Evolutionary conservation across 106 monocot genomes (phyloP).

Genomic region (Amphibolis antarctica): DNA sequence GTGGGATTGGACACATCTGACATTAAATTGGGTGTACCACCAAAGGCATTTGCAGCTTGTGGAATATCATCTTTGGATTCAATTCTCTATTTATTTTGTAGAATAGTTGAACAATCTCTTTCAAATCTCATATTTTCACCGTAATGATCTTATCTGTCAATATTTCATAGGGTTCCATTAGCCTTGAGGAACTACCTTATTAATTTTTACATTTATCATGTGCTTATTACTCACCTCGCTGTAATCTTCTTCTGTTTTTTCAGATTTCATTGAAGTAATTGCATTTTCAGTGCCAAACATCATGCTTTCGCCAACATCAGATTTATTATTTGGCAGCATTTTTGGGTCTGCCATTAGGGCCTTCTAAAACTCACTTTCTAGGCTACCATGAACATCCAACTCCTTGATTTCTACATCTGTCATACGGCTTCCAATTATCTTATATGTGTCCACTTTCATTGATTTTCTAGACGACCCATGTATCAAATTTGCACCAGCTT

Average conservation of each 20-base stretch:
- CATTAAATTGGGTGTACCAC: too few species aligned
- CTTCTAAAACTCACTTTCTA: not conserved
- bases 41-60: too few species aligned
- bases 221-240: not conserved
- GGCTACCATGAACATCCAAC: not conserved
- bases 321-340: not conserved
- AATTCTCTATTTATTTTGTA: too few species aligned
- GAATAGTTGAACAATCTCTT: too few species aligned
- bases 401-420: slow-evolving; percentile 2
- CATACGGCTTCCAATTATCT: slow-evolving; percentile 17
- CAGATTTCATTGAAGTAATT: not conserved
- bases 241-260: not conserved
- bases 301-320: not conserved
- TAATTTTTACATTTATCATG: too few species aligned
- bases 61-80: too few species aligned
- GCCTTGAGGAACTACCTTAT: too few species aligned
- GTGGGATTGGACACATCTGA: too few species aligned
- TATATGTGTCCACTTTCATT: not conserved
- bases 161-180: too few species aligned
- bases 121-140: too few species aligned
- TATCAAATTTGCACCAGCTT: not conserved
- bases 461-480: not conserved
- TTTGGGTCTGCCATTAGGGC: not conserved
- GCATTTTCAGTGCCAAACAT: not conserved
- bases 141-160: too few species aligned